Percentiles rank a stretch among this genome's conserved stretches.
These are phyloP conservation scores for Rostrohypoxylon terebratum DNA, from an alignment of 495 filamentous ascomycete species.

Conservation along the genomic window DNA sequence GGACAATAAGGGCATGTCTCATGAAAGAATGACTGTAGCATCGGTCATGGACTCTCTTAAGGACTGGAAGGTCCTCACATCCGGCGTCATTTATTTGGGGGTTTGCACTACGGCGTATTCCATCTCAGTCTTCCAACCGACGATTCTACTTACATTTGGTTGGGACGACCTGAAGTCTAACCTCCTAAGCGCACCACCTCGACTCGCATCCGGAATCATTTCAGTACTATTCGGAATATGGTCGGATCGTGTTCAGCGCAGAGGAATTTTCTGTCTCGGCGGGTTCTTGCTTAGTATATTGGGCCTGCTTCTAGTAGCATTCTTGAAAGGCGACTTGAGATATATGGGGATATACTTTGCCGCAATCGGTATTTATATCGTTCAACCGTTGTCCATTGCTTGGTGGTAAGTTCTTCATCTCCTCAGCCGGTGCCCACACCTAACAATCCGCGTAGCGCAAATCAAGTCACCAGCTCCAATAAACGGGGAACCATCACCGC, in stretches of 20 bases:
- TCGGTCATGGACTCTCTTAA: slow-evolving; percentile 1
- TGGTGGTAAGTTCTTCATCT: slow-evolving; percentile 1
- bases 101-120: slow-evolving; percentile 8
- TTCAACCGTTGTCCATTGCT: slow-evolving; percentile 5
- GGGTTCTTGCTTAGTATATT: neutral
- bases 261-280: slow-evolving; percentile 3
- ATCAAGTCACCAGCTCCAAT: slow-evolving; percentile 9
- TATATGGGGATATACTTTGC: slow-evolving; percentile 11
- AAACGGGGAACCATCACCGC: slow-evolving; percentile 11
- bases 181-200: slow-evolving; percentile 5
- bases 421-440: neutral
- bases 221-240: slow-evolving; percentile 1
- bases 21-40: slow-evolving; percentile 1
- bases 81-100: neutral
- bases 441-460: neutral
- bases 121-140: slow-evolving; percentile 9
- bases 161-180: slow-evolving; percentile 11
- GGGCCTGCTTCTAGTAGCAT: slow-evolving; percentile 3
- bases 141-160: slow-evolving; percentile 2
- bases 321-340: neutral
- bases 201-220: slow-evolving; percentile 3
- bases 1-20: slow-evolving; percentile 14
- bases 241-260: slow-evolving; percentile 9
- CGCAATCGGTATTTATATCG: slow-evolving; percentile 5
- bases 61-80: slow-evolving; percentile 15